phyloP scores from a whole-genome alignment of 768 basidiomycete species.

The Boletus sensibilis region DNA sequence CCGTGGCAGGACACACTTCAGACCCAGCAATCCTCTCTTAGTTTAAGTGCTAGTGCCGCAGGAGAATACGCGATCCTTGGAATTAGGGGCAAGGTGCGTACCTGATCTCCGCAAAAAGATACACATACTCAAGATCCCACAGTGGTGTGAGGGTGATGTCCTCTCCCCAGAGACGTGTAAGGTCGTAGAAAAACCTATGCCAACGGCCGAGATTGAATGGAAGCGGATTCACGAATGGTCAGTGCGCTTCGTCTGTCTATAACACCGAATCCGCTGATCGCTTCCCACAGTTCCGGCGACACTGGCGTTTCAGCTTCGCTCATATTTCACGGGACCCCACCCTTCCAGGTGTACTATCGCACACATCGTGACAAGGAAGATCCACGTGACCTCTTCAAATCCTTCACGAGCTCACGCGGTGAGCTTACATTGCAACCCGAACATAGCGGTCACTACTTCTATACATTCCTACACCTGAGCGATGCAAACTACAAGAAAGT shows the following conservation, averaged over 20 bases:
- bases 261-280: slow-evolving; percentile 6
- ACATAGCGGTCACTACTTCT: slow-evolving; percentile 84
- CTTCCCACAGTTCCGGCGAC: slow-evolving; percentile 68
- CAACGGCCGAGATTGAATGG: slow-evolving; percentile 85
- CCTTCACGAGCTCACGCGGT: slow-evolving; percentile 68
- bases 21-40: slow-evolving; percentile 47
- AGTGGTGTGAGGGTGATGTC: slow-evolving; percentile 81
- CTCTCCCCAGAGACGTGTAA: slow-evolving; percentile 78
- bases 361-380: slow-evolving; percentile 69
- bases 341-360: slow-evolving; percentile 81
- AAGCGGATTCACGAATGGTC: slow-evolving; percentile 90
- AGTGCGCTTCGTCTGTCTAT: slow-evolving; percentile 1
- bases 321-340: slow-evolving; percentile 83
- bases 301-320: slow-evolving; percentile 88
- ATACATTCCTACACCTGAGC: slow-evolving; percentile 74
- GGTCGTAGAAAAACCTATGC: slow-evolving; percentile 72
- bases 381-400: slow-evolving; percentile 55
- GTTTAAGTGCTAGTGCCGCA: slow-evolving; percentile 54
- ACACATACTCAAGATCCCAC: slow-evolving; percentile 5
- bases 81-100: slow-evolving; percentile 63
- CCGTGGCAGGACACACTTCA: slow-evolving; percentile 65
- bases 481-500: slow-evolving; percentile 83
- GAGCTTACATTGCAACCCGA: slow-evolving; percentile 86
- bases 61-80: slow-evolving; percentile 76
- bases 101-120: not conserved